Base-by-base conservation (phyloP, 352 stramenopile species). In the Phytophthora citrophthora region DNA sequence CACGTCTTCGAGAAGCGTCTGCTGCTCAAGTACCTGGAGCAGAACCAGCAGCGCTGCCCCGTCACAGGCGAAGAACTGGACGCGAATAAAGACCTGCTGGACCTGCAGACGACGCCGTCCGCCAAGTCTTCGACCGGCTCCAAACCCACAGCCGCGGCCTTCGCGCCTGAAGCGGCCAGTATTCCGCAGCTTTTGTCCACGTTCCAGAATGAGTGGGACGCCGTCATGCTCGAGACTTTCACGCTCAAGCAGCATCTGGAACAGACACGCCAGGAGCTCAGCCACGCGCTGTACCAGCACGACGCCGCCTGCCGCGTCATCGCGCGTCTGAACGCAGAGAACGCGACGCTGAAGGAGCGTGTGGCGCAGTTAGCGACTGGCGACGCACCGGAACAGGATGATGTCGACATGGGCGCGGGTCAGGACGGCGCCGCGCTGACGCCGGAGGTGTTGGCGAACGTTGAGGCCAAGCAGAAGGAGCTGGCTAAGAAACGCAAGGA, bases 271-370 rank as follows among this genome's bases (percentile, higher is more conserved):
- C 81, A 94, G 54, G 96, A 99, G 72, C 81, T 99, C 6, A 95
- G 83, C 49, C 91, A 97, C 49, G 94, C 96, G 15, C 75, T 99
- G 51, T 98, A 98, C 79, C 95, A 99, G 80, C 96, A 98, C 71
- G 96, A 99, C 77, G 96, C 96, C 6, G 95, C 95, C 8, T 96
- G 97, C 50, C 86, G 95, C 59, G 96, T 99, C 20, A 97, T 99
- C 61, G 95, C 96, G 20, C 80, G 96, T 13, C 61, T 99, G 7
- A 91, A 92, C 45, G 78, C 77, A 26, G 96, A 93, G 47, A 89
- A 89, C 61, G 74, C 77, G 13, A 54, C 79, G 38, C 69, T 91
- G 15, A 80, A 81, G 46, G 34, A 71, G 16, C 71, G 83, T 24
- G 54, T 79, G 5, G 52, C 58, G 26, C 41, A 60, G 8, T 31